Evolutionary conservation across 139 green algal genomes (phyloP).

Genomic region (Chlamydomonas schloesseri): DNA sequence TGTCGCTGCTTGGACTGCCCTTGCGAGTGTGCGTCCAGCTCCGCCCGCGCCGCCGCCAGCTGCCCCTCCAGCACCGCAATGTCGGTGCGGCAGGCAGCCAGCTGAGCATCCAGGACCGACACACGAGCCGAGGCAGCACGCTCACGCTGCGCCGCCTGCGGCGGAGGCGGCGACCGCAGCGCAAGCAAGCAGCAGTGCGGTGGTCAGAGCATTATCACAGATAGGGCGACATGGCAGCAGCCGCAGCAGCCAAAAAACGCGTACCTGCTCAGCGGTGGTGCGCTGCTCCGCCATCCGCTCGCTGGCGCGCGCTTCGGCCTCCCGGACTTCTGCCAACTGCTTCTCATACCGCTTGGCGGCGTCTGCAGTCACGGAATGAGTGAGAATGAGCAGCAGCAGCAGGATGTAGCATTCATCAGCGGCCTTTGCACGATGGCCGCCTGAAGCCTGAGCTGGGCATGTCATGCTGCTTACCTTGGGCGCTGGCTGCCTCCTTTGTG

Average conservation of each 20-base stretch:
- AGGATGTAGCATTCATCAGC: too few relatives aligned
- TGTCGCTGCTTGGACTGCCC: background rate
- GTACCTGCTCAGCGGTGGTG: background rate
- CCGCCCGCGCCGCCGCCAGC: background rate
- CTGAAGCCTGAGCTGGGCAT: too few relatives aligned
- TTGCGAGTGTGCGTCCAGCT: background rate
- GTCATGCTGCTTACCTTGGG: background rate
- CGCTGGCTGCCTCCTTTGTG: too few relatives aligned
- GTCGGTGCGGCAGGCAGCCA: background rate
- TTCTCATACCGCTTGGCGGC: background rate
- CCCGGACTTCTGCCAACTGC: background rate
- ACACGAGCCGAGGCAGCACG: background rate
- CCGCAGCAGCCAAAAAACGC: too few relatives aligned
- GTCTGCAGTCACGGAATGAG: too few relatives aligned
- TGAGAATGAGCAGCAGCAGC: too few relatives aligned
- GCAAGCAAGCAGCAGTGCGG: too few relatives aligned
- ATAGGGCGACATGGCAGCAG: too few relatives aligned
- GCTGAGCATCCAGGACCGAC: background rate
- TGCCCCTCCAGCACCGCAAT: background rate
- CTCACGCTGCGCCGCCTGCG: slow-evolving; percentile 6
- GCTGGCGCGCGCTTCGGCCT: background rate
- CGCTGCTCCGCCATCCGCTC: background rate
- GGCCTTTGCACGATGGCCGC: too few relatives aligned
- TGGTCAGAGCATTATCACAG: background rate
- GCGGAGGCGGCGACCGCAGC: too few relatives aligned